Base-by-base conservation (phyloP, 1,284 basidiomycete genomes). In the Trametes hirsuta region DNA sequence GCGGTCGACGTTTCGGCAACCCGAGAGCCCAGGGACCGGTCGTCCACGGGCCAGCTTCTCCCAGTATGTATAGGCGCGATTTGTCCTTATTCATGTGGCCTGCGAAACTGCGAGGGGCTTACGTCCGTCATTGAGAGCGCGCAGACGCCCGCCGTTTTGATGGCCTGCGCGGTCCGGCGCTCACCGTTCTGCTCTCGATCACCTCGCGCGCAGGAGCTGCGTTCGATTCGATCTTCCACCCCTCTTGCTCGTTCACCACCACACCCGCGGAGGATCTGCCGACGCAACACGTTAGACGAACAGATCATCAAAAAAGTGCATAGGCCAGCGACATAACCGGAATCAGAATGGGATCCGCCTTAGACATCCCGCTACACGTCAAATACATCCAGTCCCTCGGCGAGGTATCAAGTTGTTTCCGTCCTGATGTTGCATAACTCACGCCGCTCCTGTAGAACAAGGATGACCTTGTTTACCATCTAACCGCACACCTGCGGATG, bases 401-500 rank as follows among this genome's bases (percentile, higher is more conserved):
- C 21, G 67, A 73, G 63, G 73, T 71, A 51, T 4, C 4, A 36
- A 39, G 35, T 30, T 10, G 36, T 42, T 3, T 34, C 41, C n/a
- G 40, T 25, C 24, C 6, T 24, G 34, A 24, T 24, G 24, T 41
- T 9, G 6, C 22, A 18, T 45, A 10, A 30, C 30, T 42, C 18
- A 44, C 42, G 6, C 4, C 15, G 12, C 39, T 12, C 14, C 14
- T 10, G 2, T 72, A 95, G 93, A 90, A 84, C 74, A 88, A 90
- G 64, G 85, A 94, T 79, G 93, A 95, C 67, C 81, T 97, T n/a
- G 82, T 86, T 0, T 99, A 98, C 77, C 94, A 98, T 74, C 82
- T 97, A 46, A 97, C 96, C 0, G 84, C 95, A 8, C 97, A 99
- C 76, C 83, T 99, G 8, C 93, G 97, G 9, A 82, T 98, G 76